Percentiles rank a stretch among this genome's conserved stretches.
These are phyloP conservation scores for Spathaspora arborariae DNA, from an alignment of 805 yeast genomes.

Conservation along the genomic window DNA sequence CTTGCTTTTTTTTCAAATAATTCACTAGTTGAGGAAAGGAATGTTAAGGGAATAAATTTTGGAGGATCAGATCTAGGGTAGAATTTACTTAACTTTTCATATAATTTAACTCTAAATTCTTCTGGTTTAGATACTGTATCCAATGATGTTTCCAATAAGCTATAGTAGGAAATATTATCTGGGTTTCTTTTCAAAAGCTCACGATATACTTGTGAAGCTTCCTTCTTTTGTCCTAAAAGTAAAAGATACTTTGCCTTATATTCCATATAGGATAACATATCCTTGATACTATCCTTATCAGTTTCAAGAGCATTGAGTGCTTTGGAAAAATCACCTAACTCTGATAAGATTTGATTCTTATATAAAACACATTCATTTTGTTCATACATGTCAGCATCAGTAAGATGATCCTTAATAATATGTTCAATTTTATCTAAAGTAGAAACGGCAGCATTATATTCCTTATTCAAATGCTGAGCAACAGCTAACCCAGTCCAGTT, in stretches of 20 bases:
- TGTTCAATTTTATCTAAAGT: conserved; percentile 76
- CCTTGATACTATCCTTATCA: conserved; percentile 49
- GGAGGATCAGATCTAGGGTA: conserved; percentile 87
- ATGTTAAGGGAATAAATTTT: conserved; percentile 70
- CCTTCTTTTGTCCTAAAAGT: conserved; percentile 51
- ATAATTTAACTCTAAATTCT: conserved; percentile 53
- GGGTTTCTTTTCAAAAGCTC: conserved; percentile 80
- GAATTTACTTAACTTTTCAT: conserved; percentile 58
- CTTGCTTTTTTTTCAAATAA: conserved; percentile 45
- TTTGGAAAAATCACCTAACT: conserved; percentile 55
- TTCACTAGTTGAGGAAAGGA: conserved; percentile 50
- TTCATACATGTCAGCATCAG: conserved; percentile 67
- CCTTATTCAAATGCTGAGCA: conserved; percentile 74
- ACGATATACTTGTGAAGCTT: conserved; percentile 69
- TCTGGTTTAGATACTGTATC: conserved; percentile 43
- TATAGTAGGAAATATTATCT: conserved; percentile 66
- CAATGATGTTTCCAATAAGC: conserved; percentile 61
- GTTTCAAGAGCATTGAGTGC: conserved; percentile 61
- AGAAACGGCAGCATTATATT: conserved; percentile 63
- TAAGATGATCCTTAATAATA: conserved; percentile 62
- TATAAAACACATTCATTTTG: conserved; percentile 77
- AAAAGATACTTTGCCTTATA: conserved; percentile 61
- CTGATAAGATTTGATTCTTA: conserved; percentile 62
- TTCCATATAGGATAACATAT: conserved; percentile 61
- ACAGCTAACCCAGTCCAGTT: conserved; percentile 88